Evolutionary conservation across 768 basidiomycete genomes (phyloP), one percentile per base, ranked within the genome.

Genomic region (Xanthoconium stramineum): DNA sequence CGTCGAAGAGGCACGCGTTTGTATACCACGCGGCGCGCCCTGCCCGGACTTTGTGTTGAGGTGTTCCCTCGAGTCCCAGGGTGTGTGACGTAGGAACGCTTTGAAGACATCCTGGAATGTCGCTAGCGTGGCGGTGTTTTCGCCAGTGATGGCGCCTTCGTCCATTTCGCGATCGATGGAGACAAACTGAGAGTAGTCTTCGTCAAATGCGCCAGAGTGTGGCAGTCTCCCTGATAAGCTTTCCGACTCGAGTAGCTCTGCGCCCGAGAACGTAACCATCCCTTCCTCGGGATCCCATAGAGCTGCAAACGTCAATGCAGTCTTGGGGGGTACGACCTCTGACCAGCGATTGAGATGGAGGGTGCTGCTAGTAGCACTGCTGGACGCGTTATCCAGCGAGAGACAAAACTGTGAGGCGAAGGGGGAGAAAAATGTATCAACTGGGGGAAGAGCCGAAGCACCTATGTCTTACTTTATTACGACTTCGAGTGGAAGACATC

Each of bases 251-350:
- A 81, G 68, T 36, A 84, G 75, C 48, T 73, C 68, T 29, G 80
- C 75, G 29, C 78, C 80, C 1, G 82, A 83, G 64, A 85, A 84
- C 33, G 78, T 77, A 56, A 84, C 74, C 60, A 84, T 75, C 35
- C 81, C 84, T 7, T 83, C 78, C 1, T 79, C 77, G 2, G 80
- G 78, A 56, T 83, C 82, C 80, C 80, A 86, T 33, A 84, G 65
- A 7, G 82, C 81, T 5, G 81, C 84, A 60, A 86, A 86, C 3
- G 78, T 82, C 57, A 85, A 70, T 3, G 77, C 82, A 29, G 79
- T 71, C 52, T 80, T 78, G 6, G 83, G 81, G 17, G 83, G 82
- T 7, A 83, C 72, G 45, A 83, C 69, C 30, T 83, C 78, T 14
- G 83, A 83, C 84, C 82, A 85, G 36, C 81, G 77, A 47, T 62